Percentiles rank a stretch among this genome's conserved stretches.
Conservation (phyloP, 2,329 filamentous ascomycete species). For the Trichoderma sp. region DNA sequence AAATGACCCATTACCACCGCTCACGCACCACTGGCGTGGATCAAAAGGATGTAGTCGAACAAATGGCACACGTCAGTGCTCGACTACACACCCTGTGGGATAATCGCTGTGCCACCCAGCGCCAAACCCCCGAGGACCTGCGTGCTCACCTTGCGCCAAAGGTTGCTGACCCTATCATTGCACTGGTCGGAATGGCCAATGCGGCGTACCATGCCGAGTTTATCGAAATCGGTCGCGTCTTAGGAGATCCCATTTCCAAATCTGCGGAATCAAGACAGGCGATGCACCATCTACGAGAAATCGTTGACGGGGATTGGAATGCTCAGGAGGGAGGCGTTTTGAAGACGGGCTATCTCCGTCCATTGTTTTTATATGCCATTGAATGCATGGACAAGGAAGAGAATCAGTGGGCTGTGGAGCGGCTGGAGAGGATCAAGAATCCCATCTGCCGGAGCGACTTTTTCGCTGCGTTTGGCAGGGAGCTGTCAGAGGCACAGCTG, state of each 20-base stretch:
- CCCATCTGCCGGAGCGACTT: constrained; percentile 24
- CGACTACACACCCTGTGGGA: constrained; percentile 24
- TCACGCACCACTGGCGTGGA: constrained; percentile 28
- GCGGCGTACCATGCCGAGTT: constrained; percentile 29
- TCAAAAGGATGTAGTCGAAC: constrained; percentile 27
- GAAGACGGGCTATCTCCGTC: constrained; percentile 28
- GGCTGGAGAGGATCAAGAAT: constrained; percentile 23
- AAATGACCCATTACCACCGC: constrained; percentile 29
- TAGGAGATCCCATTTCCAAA: constrained; percentile 27
- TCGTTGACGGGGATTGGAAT: constrained; percentile 27
- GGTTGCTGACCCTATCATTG: constrained; percentile 24
- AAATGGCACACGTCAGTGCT: constrained; percentile 21
- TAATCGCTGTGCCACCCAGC: constrained; percentile 21
- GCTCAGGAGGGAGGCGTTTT: constrained; percentile 2
- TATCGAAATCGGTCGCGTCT: constrained; percentile 28
- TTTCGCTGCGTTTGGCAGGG: constrained; percentile 25
- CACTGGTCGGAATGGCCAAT: constrained; percentile 26
- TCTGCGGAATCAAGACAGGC: constrained; percentile 24
- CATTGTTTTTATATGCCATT: constrained; percentile 28
- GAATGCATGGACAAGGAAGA: constrained; percentile 26
- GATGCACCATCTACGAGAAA: constrained; percentile 23
- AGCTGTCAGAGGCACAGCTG: constrained; percentile 24
- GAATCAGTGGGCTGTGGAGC: constrained; percentile 26
- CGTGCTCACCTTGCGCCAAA: constrained; percentile 24
- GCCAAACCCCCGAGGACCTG: constrained; percentile 22